Conservation (phyloP, 1,139 yeast genomes). For the Yamadazyma friedrichii region DNA sequence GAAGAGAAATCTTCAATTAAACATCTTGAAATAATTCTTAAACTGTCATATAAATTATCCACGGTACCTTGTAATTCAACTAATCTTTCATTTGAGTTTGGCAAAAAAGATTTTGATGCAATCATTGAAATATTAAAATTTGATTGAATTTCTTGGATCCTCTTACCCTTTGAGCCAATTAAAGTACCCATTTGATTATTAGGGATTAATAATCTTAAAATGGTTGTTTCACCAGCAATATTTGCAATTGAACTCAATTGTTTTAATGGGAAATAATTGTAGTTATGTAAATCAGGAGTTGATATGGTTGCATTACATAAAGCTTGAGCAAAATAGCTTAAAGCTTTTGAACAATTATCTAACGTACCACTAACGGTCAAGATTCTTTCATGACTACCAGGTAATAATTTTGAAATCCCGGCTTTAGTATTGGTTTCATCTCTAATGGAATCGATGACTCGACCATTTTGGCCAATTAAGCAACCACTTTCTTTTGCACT, state of each 20-base stretch:
- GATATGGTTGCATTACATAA: slow-evolving; percentile 40
- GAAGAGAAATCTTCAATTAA: slow-evolving; percentile 70
- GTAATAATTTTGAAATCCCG: slow-evolving; percentile 79
- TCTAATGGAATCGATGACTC: slow-evolving; percentile 74
- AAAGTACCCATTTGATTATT: slow-evolving; percentile 89
- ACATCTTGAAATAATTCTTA: slow-evolving; percentile 67
- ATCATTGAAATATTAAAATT: slow-evolving; percentile 73
- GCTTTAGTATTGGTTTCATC: slow-evolving; percentile 82
- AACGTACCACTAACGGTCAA: slow-evolving; percentile 80
- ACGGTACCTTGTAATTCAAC: slow-evolving; percentile 87
- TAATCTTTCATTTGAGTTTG: slow-evolving; percentile 81
- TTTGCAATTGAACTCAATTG: slow-evolving; percentile 53
- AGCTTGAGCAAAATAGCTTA: slow-evolving; percentile 70
- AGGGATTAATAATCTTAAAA: slow-evolving; percentile 73
- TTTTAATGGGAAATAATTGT: slow-evolving; percentile 62
- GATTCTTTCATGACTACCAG: slow-evolving; percentile 83
- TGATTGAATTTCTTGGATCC: slow-evolving; percentile 81
- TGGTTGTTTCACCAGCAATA: slow-evolving; percentile 52
- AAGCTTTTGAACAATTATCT: slow-evolving; percentile 69
- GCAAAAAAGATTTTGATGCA: slow-evolving; percentile 82
- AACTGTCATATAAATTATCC: slow-evolving; percentile 56
- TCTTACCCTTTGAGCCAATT: slow-evolving; percentile 80
- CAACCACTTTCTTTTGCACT: slow-evolving; percentile 90
- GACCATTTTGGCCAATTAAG: slow-evolving; percentile 84
- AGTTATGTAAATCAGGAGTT: slow-evolving; percentile 31